phyloP scores from a whole-genome alignment of 2,329 filamentous ascomycete genomes.

The Stagonosporopsis cucurbitacearum region DNA sequence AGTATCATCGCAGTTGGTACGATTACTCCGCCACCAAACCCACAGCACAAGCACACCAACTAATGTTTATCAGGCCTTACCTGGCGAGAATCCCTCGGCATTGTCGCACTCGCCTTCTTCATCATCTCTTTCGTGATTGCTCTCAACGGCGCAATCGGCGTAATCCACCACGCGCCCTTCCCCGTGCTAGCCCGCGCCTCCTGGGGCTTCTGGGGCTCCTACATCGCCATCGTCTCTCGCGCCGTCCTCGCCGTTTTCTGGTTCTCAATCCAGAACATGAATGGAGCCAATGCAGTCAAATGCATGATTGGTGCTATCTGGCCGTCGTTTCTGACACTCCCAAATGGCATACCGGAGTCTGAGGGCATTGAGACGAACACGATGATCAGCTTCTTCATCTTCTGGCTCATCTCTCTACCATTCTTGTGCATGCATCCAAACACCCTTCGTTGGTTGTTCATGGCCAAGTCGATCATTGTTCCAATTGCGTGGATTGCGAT shows the following conservation, averaged over 20 bases:
- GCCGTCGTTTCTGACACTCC: slow-evolving; percentile 61
- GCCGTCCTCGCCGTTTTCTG: slow-evolving; percentile 64
- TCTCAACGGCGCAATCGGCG: slow-evolving; percentile 61
- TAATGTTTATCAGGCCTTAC: slow-evolving; percentile 52
- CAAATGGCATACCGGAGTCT: slow-evolving; percentile 59
- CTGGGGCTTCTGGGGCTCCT: slow-evolving; percentile 65
- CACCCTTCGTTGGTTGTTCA: slow-evolving; percentile 61
- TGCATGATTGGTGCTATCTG: slow-evolving; percentile 64
- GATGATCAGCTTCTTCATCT: slow-evolving; percentile 65
- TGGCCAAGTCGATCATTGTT: slow-evolving; percentile 55
- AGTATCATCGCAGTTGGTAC: slow-evolving; percentile 49
- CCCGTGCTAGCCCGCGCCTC: slow-evolving; percentile 62
- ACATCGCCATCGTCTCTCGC: slow-evolving; percentile 61
- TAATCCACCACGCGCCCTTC: slow-evolving; percentile 60
- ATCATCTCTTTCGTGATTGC: slow-evolving; percentile 66
- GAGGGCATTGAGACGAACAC: slow-evolving; percentile 64
- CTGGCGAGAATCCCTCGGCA: slow-evolving; percentile 63
- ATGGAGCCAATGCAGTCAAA: slow-evolving; percentile 62
- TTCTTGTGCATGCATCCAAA: slow-evolving; percentile 64
- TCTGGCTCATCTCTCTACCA: slow-evolving; percentile 62
- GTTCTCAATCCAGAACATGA: slow-evolving; percentile 72
- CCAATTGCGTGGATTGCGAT: slow-evolving; percentile 68
- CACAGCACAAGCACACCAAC: background rate
- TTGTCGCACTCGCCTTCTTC: slow-evolving; percentile 59
- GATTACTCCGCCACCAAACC: background rate